Conservation (phyloP, 1,284 basidiomycete genomes). For the Trichosporon ovoides region DNA sequence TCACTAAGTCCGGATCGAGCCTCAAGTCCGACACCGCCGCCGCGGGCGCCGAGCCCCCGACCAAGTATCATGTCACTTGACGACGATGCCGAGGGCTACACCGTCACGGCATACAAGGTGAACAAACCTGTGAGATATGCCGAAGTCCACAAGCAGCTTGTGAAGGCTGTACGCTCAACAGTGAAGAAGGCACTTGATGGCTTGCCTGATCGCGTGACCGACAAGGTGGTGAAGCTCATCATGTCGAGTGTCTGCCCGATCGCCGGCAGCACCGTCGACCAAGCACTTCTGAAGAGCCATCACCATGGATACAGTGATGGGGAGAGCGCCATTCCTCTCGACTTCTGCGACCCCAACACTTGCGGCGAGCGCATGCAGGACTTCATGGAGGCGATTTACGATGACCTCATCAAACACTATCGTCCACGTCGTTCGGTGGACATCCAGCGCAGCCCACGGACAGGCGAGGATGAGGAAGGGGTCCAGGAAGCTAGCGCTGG, state of each 20-base stretch:
- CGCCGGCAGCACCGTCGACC: conserved; percentile 14
- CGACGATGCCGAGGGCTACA: conserved; percentile 34
- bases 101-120: conserved; percentile 43
- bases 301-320: conserved; percentile 15
- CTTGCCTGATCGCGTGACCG: conserved; percentile 60
- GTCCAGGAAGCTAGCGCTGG: conserved; percentile 48
- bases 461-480: conserved; percentile 19
- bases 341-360: conserved; percentile 45
- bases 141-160: conserved; percentile 59
- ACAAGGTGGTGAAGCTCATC: conserved; percentile 54
- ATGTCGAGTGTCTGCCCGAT: conserved; percentile 26
- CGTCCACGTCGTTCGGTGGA: conserved; percentile 13
- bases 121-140: conserved; percentile 37
- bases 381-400: conserved; percentile 63
- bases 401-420: conserved; percentile 52
- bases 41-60: conserved; percentile 26
- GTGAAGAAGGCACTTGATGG: conserved; percentile 55
- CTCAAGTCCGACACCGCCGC: conserved; percentile 27
- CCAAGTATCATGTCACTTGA: conserved; percentile 34
- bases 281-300: conserved; percentile 30
- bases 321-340: conserved; percentile 17
- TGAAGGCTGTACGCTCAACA: conserved; percentile 58
- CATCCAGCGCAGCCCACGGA: background rate
- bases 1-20: conserved; percentile 41
- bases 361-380: conserved; percentile 61